Evolutionary conservation across 1,284 basidiomycete species (phyloP), one percentile per base, ranked within the genome.

Genomic region (Naganishia liquefaciens): DNA sequence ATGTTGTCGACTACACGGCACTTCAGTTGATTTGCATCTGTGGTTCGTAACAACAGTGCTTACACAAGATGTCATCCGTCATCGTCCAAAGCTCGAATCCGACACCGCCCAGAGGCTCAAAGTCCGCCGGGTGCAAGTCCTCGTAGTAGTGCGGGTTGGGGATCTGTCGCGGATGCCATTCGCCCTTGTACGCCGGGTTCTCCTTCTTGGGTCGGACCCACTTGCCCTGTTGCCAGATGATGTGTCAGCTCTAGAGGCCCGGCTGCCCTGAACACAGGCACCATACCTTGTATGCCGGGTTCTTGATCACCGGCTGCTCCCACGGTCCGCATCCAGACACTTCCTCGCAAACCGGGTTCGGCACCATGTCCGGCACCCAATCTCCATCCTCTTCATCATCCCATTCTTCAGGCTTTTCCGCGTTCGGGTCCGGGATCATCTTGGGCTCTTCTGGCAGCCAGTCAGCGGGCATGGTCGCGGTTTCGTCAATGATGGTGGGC

Each of bases 351-450:
- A 88, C 89, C 72, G 93, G 90, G 84, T 97, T 97, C 69, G 85
- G 81, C 65, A 99, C 83, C 67, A 86, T 86, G 30, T 95, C 93
- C 13, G 93, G 86, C 68, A 97, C 85, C 93, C 93, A 99, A 76
- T 98, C 95, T 79, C 96, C 96, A 74, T 99, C 95, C 79, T 99
- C 95, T 79, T 98, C 96, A 72, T 99, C 77, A 76, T 97, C 94
- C 96, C 96, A 99, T 80, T 99, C 96, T 77, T 98, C 95, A 33
- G 96, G 96, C 85, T 98, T 98, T 81, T 88, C 86, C 52, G 93
- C 89, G 71, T 93, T 90, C 69, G 96, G 94, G 78, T 99, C 96
- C 57, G 93, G 86, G 70, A 98, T 86, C 58, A 80, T 83, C 66
- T 85, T 80, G 3, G 89, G 86, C 78, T 98, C 94, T 68, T 97